Conservation (phyloP, 495 filamentous ascomycete species). For the Astrothelium subdiscretum region DNA sequence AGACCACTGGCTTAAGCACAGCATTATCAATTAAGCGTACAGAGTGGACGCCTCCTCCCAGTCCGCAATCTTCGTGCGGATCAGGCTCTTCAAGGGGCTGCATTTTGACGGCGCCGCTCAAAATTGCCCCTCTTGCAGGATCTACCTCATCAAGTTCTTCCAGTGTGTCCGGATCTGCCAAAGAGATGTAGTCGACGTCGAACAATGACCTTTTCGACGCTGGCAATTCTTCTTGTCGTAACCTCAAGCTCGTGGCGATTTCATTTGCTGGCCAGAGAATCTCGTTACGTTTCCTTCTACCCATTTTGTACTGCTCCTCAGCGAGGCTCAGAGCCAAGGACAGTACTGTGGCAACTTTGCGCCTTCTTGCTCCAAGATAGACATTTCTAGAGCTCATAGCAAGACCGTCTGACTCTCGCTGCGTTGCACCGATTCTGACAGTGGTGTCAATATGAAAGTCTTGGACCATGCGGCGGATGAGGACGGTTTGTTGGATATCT, state of each 20-base stretch:
- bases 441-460: constrained; percentile 79
- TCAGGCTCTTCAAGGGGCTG: constrained; percentile 58
- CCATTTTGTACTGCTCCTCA: constrained; percentile 51
- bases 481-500: constrained; percentile 89
- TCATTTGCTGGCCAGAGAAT: constrained; percentile 56
- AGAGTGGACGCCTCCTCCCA: constrained; percentile 57
- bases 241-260: constrained; percentile 37
- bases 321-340: constrained; percentile 55
- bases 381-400: constrained; percentile 94
- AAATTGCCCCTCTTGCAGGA: constrained; percentile 55
- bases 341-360: constrained; percentile 60
- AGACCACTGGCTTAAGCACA: constrained; percentile 33
- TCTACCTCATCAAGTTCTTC: constrained; percentile 59
- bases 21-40: constrained; percentile 94
- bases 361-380: constrained; percentile 68
- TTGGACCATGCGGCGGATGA: constrained; percentile 73
- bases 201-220: constrained; percentile 54
- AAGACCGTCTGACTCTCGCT: constrained; percentile 70
- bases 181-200: constrained; percentile 81
- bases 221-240: constrained; percentile 51
- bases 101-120: constrained; percentile 89
- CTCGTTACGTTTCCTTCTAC: constrained; percentile 44
- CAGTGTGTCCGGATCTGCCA: constrained; percentile 71
- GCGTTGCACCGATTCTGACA: constrained; percentile 60
- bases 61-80: constrained; percentile 53